These are phyloP conservation scores for Chlamydomonas asymmetrica DNA, from an alignment of 139 green algal genomes.

Conservation along the genomic window DNA sequence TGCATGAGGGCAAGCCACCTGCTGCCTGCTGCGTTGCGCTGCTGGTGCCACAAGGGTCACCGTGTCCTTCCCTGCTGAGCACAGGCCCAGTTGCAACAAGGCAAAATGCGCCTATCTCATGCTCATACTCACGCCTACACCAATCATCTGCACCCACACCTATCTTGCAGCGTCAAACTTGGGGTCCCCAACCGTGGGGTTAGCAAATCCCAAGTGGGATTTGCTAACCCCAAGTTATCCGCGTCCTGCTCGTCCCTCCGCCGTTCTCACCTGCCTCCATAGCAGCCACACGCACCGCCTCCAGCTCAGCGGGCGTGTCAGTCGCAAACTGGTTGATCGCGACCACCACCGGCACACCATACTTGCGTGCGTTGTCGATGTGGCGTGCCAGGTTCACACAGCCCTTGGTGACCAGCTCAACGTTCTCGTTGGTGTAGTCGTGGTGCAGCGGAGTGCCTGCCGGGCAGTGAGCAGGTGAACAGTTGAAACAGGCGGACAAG, in stretches of 20 bases:
- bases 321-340: slow-evolving; percentile 93
- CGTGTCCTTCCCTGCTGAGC: too few relatives aligned
- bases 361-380: slow-evolving; percentile 85
- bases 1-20: too few relatives aligned
- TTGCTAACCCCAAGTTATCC: too few relatives aligned
- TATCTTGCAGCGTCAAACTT: too few relatives aligned
- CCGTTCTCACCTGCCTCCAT: slow-evolving; percentile 37
- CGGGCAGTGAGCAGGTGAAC: not conserved
- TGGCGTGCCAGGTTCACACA: slow-evolving; percentile 86
- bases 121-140: too few relatives aligned
- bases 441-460: slow-evolving; percentile 87
- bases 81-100: too few relatives aligned
- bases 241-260: not conserved
- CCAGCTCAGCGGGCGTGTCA: slow-evolving; percentile 86
- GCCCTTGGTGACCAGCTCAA: slow-evolving; percentile 79
- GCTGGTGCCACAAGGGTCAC: too few relatives aligned
- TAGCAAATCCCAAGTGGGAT: too few relatives aligned
- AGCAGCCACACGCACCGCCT: slow-evolving; percentile 40
- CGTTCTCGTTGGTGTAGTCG: slow-evolving; percentile 90
- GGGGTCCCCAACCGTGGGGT: too few relatives aligned
- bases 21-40: too few relatives aligned
- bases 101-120: too few relatives aligned
- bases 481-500: not conserved
- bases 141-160: too few relatives aligned
- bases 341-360: slow-evolving; percentile 93